Conservation (phyloP, 257 asterid genomes). For the Coffea eugenioides region DNA sequence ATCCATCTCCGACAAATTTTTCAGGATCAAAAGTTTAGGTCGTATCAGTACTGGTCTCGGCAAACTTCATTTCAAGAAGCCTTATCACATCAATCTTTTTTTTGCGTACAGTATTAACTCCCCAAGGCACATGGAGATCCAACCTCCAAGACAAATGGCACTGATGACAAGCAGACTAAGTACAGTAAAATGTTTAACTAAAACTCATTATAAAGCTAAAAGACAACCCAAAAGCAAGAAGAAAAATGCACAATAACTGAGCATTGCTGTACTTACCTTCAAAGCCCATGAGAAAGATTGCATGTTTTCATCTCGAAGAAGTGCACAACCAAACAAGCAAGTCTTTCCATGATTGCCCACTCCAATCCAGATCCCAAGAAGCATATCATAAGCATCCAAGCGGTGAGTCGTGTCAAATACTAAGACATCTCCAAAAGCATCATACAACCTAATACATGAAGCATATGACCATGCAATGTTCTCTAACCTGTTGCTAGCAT, state of each 20-base stretch:
- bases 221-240: neutral
- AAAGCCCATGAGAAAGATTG: conserved; percentile 65
- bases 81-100: neutral
- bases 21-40: neutral
- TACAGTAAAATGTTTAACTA: neutral
- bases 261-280: conserved; percentile 34
- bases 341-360: conserved; percentile 56
- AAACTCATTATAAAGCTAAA: neutral
- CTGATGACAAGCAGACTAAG: neutral
- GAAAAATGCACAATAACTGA: neutral
- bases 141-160: neutral
- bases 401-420: conserved; percentile 57
- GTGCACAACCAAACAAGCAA: conserved; percentile 61
- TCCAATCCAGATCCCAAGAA: conserved; percentile 64
- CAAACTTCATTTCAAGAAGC: neutral
- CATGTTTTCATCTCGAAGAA: conserved; percentile 61
- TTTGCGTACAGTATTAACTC: neutral
- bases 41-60: neutral
- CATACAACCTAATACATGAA: conserved; percentile 44
- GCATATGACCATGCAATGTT: conserved; percentile 55
- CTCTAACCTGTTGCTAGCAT: conserved; percentile 54
- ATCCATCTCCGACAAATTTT: neutral
- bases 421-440: conserved; percentile 54
- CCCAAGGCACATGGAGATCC: neutral
- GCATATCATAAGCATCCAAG: conserved; percentile 56